Base-by-base conservation (phyloP, 176 grass and related monocot species). In the Metroxylon sagu region DNA sequence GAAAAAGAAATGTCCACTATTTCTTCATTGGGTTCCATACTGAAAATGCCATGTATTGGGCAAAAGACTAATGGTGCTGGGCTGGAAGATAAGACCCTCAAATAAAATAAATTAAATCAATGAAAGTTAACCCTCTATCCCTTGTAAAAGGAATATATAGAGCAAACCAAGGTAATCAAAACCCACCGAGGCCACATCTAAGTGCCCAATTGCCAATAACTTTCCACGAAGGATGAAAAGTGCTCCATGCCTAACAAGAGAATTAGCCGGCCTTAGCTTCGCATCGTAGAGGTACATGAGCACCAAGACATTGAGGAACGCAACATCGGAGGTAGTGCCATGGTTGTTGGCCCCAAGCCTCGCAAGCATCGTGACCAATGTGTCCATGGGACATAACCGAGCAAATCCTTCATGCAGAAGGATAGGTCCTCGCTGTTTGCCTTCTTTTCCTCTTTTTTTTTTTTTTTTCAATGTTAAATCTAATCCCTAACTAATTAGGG, bases 151-250 rank as follows among this genome's bases (percentile, higher is more conserved):
- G 21, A 23, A 1, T 1, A 23, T 1, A 23, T 23, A 1, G 21
- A 23, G 21, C 21, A 23, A 23, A 23, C 21, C 1, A 23, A 23
- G n/a, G n/a, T n/a, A n/a, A n/a, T n/a, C n/a, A n/a, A n/a, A n/a
- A n/a, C n/a, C n/a, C n/a, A n/a, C n/a, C n/a, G n/a, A n/a, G 16
- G 93, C 93, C 1, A 97, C 84, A 61, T 97, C 93, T n/a, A 97
- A 60, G 68, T 97, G 91, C 62, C 85, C 87, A 61, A 97, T 91
- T 1, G 73, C 58, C 57, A 85, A 75, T 39, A 97, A 77, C 5
- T 65, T 66, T 18, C 72, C 83, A 54, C 93, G 88, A 50, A 97
- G 85, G 43, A 91, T 60, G 18, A 87, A 87, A 29, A 97, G 58
- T 14, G 85, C 73, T 56, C 87, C 93, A 21, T 97, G 87, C 30